These are phyloP conservation scores for Casuarina cunninghamiana DNA, from an alignment of 306 rosid genomes.

Conservation along the genomic window DNA sequence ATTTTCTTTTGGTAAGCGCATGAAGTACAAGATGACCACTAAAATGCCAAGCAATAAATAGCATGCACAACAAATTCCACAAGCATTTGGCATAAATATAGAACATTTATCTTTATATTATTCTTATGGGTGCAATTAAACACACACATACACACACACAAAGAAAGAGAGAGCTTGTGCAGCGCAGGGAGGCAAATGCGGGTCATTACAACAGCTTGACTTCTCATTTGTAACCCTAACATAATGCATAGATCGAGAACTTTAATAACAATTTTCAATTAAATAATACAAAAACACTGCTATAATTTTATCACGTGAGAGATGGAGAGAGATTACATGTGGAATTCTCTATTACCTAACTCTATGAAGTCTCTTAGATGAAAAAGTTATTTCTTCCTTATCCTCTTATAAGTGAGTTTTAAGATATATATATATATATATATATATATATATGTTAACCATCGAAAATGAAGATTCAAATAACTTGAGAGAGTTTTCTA, in stretches of 20 bases:
- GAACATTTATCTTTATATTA: background rate
- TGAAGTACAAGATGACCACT: too few species aligned
- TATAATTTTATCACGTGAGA: conserved; percentile 19
- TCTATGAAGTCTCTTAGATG: too few species aligned
- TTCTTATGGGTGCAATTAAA: background rate
- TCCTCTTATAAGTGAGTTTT: too few species aligned
- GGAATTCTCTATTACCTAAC: conserved; percentile 82
- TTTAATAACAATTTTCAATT: conserved; percentile 25
- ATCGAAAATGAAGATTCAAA: too few species aligned
- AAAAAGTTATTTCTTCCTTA: too few species aligned
- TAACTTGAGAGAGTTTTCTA: too few species aligned
- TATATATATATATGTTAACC: too few species aligned
- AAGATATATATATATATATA: too few species aligned
- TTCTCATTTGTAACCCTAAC: conserved; percentile 76
- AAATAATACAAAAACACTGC: conserved; percentile 17
- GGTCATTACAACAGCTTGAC: conserved; percentile 98
- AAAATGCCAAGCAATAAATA: too few species aligned
- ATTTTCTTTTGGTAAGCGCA: too few species aligned
- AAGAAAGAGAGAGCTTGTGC: conserved; percentile 65
- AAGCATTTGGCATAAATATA: background rate
- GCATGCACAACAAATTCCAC: background rate
- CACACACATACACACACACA: conserved; percentile 20
- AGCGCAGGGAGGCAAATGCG: conserved; percentile 98
- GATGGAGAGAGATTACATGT: conserved; percentile 58
- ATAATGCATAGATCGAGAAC: conserved; percentile 32